Base-by-base conservation (phyloP, 768 basidiomycete species). In the Coprinopsis marcescibilis region DNA sequence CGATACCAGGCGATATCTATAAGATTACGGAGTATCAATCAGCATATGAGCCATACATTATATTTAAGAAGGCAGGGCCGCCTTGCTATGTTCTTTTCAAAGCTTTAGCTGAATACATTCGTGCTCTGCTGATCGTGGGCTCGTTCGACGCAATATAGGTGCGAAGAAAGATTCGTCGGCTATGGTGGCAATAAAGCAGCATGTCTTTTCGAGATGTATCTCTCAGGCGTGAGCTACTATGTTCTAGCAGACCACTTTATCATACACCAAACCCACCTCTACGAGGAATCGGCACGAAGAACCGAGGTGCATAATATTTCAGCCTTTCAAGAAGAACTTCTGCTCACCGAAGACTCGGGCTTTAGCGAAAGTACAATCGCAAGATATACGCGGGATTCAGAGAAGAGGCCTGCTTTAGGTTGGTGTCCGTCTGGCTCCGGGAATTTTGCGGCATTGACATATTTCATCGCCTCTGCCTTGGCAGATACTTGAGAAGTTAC, bases 141-240 rank as follows among this genome's bases (percentile, higher is more conserved):
- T 29, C 36, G 21, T 48, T 23, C 39, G 25, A 34, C 50, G n/a
- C n/a, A n/a, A n/a, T n/a, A n/a, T n/a, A 90, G 89, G 89, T 93
- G 90, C 57, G 89, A 93, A 56, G 89, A 92, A 60, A 78, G 89
- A 26, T 94, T 94, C 57, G 75, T 91, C 37, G 91, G 91, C 1
- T 93, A 93, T 60, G 91, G 91, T 3, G 89, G 82, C 1, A 94
- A 94, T 70, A 94, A 94, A 62, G 91, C 91, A 1, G 90, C 92
- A 8, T 93, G 91, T 59, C 72, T 92, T 29, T 92, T 85, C 59
- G 91, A 91, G 61, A 88, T 94, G 79, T 90, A 89, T 65, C 69
- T 94, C 5, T 82, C 88, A 11, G 91, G 91, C 2, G 76, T 91
- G 30, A 81, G 81, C 19, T 92, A 81, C 64, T 89, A 83, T 59